Percentiles rank a stretch among this genome's conserved stretches.
These are phyloP conservation scores for Rhodotorula kratochvilovae DNA, from an alignment of 768 basidiomycete species.

Conservation along the genomic window DNA sequence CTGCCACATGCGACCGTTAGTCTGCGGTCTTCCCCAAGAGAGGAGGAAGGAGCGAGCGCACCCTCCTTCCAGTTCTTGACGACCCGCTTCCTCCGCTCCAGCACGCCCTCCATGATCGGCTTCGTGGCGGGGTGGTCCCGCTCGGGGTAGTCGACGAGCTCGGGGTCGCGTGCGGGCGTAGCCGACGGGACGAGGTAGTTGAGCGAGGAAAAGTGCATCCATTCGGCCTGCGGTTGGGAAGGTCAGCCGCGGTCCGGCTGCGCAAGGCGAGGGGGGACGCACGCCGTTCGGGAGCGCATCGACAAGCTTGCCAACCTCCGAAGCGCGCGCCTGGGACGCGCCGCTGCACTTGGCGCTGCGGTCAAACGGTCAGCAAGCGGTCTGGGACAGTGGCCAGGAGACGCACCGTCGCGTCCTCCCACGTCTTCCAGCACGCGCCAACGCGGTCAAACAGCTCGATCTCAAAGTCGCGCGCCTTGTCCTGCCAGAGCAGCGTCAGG, in stretches of 20 bases:
- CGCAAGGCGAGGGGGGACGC: neutral
- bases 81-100: slow-evolving; percentile 25
- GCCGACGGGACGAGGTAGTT: slow-evolving; percentile 22
- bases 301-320: slow-evolving; percentile 6
- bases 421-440: neutral
- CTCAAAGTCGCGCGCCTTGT: slow-evolving; percentile 11
- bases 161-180: neutral
- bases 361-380: too few species aligned
- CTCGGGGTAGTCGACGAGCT: slow-evolving; percentile 3
- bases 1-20: neutral
- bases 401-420: slow-evolving; percentile 12
- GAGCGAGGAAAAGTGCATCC: slow-evolving; percentile 17
- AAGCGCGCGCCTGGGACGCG: neutral
- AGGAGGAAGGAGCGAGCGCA: neutral
- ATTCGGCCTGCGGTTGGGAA: slow-evolving; percentile 10
- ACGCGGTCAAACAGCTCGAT: neutral
- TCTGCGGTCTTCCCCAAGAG: neutral
- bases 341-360: slow-evolving; percentile 11
- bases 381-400: too few species aligned
- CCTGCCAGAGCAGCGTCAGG: neutral
- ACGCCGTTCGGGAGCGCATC: slow-evolving; percentile 6
- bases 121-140: slow-evolving; percentile 6
- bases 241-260: neutral
- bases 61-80: slow-evolving; percentile 12
- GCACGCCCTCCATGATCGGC: slow-evolving; percentile 14